Percentiles rank a stretch among this genome's conserved stretches.
These are phyloP conservation scores for Pharnaceum exiguum DNA, from an alignment of 148 eudicot genomes.

Conservation along the genomic window DNA sequence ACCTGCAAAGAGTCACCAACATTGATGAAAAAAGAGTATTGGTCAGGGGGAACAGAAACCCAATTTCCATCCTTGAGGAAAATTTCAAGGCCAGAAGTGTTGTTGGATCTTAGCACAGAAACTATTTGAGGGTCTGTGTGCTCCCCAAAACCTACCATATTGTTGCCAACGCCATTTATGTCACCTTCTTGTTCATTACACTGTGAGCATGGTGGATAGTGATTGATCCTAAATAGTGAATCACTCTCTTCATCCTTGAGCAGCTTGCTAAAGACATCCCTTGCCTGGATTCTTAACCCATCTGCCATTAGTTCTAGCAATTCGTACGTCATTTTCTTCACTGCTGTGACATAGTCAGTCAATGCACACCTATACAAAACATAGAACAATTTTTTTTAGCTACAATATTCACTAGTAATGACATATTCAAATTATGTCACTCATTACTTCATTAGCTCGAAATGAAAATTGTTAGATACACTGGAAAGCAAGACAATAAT, in stretches of 20 bases:
- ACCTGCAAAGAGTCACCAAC: conserved; percentile 74
- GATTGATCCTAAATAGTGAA: conserved; percentile 45
- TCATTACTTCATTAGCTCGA: no score
- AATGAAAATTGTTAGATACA: neutral
- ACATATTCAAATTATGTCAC: no score
- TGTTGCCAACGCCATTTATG: conserved; percentile 16
- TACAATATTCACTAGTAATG: neutral
- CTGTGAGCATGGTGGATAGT: conserved; percentile 62
- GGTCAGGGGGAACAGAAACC: conserved; percentile 63
- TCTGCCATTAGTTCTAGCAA: conserved; percentile 45
- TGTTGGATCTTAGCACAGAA: conserved; percentile 56
- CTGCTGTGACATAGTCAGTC: conserved; percentile 29
- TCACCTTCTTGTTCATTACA: conserved; percentile 10
- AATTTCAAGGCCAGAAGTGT: conserved; percentile 45
- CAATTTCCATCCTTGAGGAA: conserved; percentile 38
- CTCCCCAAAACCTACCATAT: conserved; percentile 60
- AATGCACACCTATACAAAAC: conserved; percentile 29
- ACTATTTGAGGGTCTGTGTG: conserved; percentile 79
- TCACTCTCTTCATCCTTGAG: conserved; percentile 46
- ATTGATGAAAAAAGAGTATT: conserved; percentile 45
- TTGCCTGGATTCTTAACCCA: conserved; percentile 34
- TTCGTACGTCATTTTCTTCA: conserved; percentile 32
- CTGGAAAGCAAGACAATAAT: neutral
- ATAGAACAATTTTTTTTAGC: neutral
- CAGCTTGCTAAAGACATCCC: conserved; percentile 34